Base-by-base conservation (phyloP, 768 basidiomycete species). In the Coprinopsis marcescibilis region DNA sequence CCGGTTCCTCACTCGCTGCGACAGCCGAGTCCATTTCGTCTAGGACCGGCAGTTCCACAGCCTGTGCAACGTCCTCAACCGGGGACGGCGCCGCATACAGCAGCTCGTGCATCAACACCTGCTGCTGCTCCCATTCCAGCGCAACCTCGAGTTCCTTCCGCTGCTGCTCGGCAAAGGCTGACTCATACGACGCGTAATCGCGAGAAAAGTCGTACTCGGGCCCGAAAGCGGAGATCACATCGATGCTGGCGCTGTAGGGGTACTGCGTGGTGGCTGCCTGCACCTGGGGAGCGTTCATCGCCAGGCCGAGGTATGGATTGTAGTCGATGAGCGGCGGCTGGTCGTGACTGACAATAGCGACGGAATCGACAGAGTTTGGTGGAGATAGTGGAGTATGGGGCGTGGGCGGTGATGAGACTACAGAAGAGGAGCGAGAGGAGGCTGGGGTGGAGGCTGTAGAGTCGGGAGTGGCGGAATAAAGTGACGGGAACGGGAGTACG, bases 351-450 rank as follows among this genome's bases (percentile, higher is more conserved):
- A 40, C 39, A 17, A 40, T 40, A 12, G 39, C 15, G 19, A 21
- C 12, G 13, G 38, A n/a, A 21, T 41, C 47, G n/a, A 43, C 23
- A 21, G 29, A 3, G 8, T 23, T 6, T 8, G 26, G 26, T 2
- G 49, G 43, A 4, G 52, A 48, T 23, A 50, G 44, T 1, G 54
- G 49, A 13, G 51, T 52, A 2, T 47, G 41, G 14, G 57, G 54
- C 14, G 56, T 55, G 15, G 55, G 46, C 1, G 58, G 55, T 0
- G 60, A 55, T 7, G 53, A 41, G 15, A 46, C 34, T 24, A 52
- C 49, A 3, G 58, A 56, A 14, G 59, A 55, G 8, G 52, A 53
- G 7, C 55, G 49, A 12, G 57, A 56, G 15, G 50, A 56, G 11
- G 52, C 43, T 5, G 50, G 54, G 11, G 52, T 54, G 30, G 53